These are phyloP conservation scores for Epipyxis sp. DNA, from an alignment of 108 stramenopile species.

Conservation along the genomic window DNA sequence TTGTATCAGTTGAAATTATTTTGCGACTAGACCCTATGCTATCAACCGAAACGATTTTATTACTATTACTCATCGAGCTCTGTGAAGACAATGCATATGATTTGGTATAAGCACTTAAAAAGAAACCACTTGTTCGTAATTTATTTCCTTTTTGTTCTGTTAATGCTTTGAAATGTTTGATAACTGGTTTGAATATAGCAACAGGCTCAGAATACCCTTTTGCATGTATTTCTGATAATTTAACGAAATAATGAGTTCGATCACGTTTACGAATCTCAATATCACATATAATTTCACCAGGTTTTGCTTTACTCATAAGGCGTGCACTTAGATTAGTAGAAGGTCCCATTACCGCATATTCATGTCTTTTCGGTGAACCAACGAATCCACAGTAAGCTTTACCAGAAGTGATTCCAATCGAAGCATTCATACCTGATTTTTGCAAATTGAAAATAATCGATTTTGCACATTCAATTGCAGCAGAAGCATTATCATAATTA, in stretches of 20 bases:
- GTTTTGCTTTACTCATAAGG: slow-evolving; percentile 44
- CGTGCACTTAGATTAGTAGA: slow-evolving; percentile 47
- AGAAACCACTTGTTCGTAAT: no score
- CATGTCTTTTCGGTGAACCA: slow-evolving; percentile 32
- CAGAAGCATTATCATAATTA: slow-evolving; percentile 42
- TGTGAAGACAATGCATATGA: no score
- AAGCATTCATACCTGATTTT: slow-evolving; percentile 32
- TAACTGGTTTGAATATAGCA: background rate
- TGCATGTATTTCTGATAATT: background rate
- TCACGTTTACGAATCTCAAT: slow-evolving; percentile 10
- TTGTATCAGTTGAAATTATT: no score
- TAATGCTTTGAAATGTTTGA: no score
- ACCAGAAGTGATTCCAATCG: slow-evolving; percentile 44
- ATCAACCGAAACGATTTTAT: no score
- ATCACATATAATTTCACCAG: slow-evolving; percentile 40
- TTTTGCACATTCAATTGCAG: slow-evolving; percentile 36
- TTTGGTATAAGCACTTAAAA: no score
- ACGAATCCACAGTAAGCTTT: slow-evolving; percentile 42
- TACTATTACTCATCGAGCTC: no score
- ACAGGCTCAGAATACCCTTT: background rate
- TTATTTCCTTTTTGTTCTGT: no score
- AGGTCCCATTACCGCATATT: slow-evolving; percentile 46
- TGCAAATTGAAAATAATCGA: slow-evolving; percentile 9
- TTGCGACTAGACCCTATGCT: no score
- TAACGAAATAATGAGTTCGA: background rate